These are phyloP conservation scores for Lepidium sativum DNA, from an alignment of 345 rosid species.

Conservation along the genomic window DNA sequence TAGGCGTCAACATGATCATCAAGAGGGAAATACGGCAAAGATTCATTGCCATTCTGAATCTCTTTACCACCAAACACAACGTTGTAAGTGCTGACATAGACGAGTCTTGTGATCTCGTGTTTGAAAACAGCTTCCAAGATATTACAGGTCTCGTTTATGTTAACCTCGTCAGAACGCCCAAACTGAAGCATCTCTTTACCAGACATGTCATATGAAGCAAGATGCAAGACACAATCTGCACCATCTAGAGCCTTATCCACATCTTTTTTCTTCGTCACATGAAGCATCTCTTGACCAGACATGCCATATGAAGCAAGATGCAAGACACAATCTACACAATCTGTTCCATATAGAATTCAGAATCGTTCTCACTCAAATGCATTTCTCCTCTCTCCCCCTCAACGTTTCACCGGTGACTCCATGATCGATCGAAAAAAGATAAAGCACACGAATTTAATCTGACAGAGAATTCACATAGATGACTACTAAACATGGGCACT, in stretches of 20 bases:
- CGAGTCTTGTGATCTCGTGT: conserved; percentile 56
- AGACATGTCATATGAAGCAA: conserved; percentile 88
- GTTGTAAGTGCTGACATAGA: conserved; percentile 84
- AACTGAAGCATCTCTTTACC: conserved; percentile 93
- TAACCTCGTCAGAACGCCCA: conserved; percentile 74
- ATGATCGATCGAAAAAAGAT: neutral
- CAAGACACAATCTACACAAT: too few relatives aligned
- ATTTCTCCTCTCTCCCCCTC: conserved; percentile 20
- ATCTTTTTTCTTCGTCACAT: conserved; percentile 46
- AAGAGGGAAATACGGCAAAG: conserved; percentile 67
- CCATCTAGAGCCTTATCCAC: conserved; percentile 60
- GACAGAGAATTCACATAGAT: neutral
- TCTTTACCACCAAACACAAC: conserved; percentile 87
- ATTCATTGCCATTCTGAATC: conserved; percentile 72
- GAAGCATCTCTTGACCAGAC: too few relatives aligned
- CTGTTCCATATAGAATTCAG: neutral
- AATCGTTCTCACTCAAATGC: conserved; percentile 87
- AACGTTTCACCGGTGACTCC: neutral
- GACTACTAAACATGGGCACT: neutral
- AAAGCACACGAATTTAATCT: neutral
- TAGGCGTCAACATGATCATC: conserved; percentile 72
- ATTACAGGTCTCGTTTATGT: conserved; percentile 73
- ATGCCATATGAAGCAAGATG: too few relatives aligned
- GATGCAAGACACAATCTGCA: conserved; percentile 73
- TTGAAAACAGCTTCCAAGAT: conserved; percentile 62